These are phyloP conservation scores for Acanthamoeba royreba DNA, from an alignment of 208 protist genomes.

Conservation along the genomic window DNA sequence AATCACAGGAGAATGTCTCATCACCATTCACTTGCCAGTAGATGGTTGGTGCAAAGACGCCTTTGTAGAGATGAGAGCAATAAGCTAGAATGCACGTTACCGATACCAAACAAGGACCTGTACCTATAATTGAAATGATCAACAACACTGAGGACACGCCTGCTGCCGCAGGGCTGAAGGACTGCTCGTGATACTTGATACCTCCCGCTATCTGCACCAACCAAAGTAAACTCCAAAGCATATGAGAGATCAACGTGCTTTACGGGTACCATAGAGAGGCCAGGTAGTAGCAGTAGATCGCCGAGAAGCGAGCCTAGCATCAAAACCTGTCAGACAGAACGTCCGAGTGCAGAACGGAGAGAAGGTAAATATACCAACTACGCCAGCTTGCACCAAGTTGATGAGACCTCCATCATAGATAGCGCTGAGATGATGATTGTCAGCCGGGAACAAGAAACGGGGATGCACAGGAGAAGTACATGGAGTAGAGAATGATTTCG, in stretches of 20 bases:
- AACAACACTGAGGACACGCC: slow-evolving; percentile 74
- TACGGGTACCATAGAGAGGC: slow-evolving; percentile 78
- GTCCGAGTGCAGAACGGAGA: neutral
- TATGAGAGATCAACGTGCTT: neutral
- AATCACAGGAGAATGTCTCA: neutral
- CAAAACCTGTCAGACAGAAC: too few species aligned
- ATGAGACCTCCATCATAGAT: slow-evolving; percentile 53
- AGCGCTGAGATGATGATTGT: neutral
- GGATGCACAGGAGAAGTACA: neutral
- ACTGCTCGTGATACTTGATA: slow-evolving; percentile 78
- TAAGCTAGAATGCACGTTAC: neutral
- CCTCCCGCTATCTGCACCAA: slow-evolving; percentile 62
- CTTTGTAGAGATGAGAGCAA: neutral
- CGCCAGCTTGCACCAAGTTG: neutral
- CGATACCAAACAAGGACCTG: too few species aligned
- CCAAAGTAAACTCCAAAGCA: neutral
- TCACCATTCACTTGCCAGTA: slow-evolving; percentile 72
- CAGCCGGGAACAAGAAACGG: neutral
- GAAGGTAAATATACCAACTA: neutral
- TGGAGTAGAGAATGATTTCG: slow-evolving; percentile 78
- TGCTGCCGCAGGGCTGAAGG: slow-evolving; percentile 74
- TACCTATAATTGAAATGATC: slow-evolving; percentile 73
- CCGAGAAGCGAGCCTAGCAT: slow-evolving; percentile 66
- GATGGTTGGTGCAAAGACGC: slow-evolving; percentile 72
- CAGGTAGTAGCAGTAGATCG: slow-evolving; percentile 71